Conservation (phyloP, 495 filamentous ascomycete genomes). For the Schizothecium vesticola region DNA sequence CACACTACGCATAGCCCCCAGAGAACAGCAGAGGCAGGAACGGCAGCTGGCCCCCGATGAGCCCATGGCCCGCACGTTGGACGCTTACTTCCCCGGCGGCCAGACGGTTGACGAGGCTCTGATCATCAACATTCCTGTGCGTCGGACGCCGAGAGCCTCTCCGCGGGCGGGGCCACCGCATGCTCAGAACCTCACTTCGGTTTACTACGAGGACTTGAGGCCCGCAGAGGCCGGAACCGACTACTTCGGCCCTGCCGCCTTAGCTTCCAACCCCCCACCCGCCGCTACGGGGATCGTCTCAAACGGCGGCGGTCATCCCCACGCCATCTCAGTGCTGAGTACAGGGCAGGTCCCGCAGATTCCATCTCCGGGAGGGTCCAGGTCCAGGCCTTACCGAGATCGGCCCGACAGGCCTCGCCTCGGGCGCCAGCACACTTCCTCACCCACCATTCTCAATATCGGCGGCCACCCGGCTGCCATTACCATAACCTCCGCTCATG, state of each 20-base stretch:
- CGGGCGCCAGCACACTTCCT: conserved; percentile 71
- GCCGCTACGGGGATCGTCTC: conserved; percentile 23
- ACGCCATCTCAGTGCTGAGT: conserved; percentile 70
- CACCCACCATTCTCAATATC: conserved; percentile 60
- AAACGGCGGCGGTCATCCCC: conserved; percentile 33
- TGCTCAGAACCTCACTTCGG: conserved; percentile 34
- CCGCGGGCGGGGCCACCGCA: conserved; percentile 51
- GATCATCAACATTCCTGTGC: conserved; percentile 76
- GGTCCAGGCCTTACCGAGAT: conserved; percentile 37
- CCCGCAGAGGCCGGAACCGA: conserved; percentile 71
- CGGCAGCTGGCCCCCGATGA: conserved; percentile 81
- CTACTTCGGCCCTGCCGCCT: conserved; percentile 86
- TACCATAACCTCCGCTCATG: conserved; percentile 20
- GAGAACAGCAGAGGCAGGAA: conserved; percentile 71
- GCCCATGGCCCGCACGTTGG: conserved; percentile 67
- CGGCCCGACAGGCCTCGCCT: conserved; percentile 51
- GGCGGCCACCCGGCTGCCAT: conserved; percentile 19
- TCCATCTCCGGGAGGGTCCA: conserved; percentile 72
- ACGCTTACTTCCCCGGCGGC: conserved; percentile 81
- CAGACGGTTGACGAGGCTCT: conserved; percentile 88
- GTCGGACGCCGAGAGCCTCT: conserved; percentile 80
- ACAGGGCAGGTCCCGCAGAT: conserved; percentile 75
- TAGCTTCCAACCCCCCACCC: conserved; percentile 38
- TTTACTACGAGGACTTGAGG: conserved; percentile 58
- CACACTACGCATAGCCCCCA: conserved; percentile 76